These are phyloP conservation scores for Macrolepiota albuminosa DNA, from an alignment of 768 basidiomycete genomes.

Conservation along the genomic window DNA sequence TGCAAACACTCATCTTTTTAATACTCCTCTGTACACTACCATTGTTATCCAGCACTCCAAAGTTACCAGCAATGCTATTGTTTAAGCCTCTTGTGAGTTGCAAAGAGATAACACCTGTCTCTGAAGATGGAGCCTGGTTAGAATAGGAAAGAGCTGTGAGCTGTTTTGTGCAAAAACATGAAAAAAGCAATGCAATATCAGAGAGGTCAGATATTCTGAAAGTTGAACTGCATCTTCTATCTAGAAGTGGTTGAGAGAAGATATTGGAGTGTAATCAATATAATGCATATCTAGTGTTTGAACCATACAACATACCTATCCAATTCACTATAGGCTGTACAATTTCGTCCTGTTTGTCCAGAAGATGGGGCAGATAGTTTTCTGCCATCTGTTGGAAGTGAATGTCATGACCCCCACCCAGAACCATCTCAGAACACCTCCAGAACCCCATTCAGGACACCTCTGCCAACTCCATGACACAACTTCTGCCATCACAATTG, in stretches of 20 bases:
- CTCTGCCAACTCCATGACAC: too few relatives aligned
- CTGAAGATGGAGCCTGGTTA: constrained; percentile 76
- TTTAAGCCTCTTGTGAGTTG: constrained; percentile 46
- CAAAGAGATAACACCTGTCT: constrained; percentile 76
- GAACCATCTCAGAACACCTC: too few relatives aligned
- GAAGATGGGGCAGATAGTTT: constrained; percentile 96
- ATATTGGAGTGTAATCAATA: constrained; percentile 4
- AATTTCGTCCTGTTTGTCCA: constrained; percentile 97
- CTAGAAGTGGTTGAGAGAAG: constrained; percentile 31
- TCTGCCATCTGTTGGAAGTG: constrained; percentile 85
- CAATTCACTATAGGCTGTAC: constrained; percentile 95
- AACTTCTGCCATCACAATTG: too few relatives aligned
- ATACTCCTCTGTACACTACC: too few relatives aligned
- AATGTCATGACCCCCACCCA: constrained; percentile 22
- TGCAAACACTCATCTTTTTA: too few relatives aligned
- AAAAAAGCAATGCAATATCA: constrained; percentile 74
- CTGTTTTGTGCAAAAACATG: constrained; percentile 72
- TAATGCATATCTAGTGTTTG: constrained; percentile 66
- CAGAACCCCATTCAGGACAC: too few relatives aligned
- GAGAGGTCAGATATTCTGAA: constrained; percentile 78
- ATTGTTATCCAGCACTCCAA: too few relatives aligned
- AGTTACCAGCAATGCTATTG: too few relatives aligned
- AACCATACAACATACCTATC: constrained; percentile 95
- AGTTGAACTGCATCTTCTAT: constrained; percentile 82
- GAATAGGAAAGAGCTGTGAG: constrained; percentile 91